phyloP scores from a whole-genome alignment of 1,284 basidiomycete genomes.

The Marasmius oreades region DNA sequence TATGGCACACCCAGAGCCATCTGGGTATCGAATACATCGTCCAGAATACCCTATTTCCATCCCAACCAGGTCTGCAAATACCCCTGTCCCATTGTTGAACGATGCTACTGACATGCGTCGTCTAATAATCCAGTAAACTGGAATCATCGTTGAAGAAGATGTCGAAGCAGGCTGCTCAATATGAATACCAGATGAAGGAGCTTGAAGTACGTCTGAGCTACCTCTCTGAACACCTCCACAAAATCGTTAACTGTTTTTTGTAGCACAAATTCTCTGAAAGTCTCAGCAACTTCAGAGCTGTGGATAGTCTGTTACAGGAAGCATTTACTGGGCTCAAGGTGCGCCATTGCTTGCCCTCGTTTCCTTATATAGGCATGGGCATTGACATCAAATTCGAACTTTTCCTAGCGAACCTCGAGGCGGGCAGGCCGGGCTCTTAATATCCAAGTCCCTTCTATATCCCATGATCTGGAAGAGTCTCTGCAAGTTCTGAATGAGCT shows the following conservation, averaged over 20 bases:
- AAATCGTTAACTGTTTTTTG: not conserved
- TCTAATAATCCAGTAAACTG: slow-evolving; percentile 35
- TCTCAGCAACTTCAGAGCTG: slow-evolving; percentile 66
- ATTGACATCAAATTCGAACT: not conserved
- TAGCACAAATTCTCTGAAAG: slow-evolving; percentile 63
- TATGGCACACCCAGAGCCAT: slow-evolving; percentile 3
- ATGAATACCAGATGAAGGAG: slow-evolving; percentile 65
- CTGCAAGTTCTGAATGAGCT: slow-evolving; percentile 47
- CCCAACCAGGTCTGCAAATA: slow-evolving; percentile 4
- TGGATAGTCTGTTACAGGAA: slow-evolving; percentile 64
- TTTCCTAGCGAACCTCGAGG: slow-evolving; percentile 49
- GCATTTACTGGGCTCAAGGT: slow-evolving; percentile 58
- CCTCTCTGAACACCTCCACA: slow-evolving; percentile 2
- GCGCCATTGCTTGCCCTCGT: slow-evolving; percentile 14
- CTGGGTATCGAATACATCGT: not conserved
- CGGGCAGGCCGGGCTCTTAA: slow-evolving; percentile 53
- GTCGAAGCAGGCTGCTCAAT: slow-evolving; percentile 48
- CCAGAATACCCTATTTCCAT: not conserved
- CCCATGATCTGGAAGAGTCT: slow-evolving; percentile 54
- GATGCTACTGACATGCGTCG: not conserved
- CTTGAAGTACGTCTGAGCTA: slow-evolving; percentile 52
- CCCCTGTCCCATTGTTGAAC: not conserved
- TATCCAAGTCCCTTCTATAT: slow-evolving; percentile 57
- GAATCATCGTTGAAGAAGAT: slow-evolving; percentile 45
- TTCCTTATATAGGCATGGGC: not conserved